Base-by-base conservation (phyloP, 2,329 filamentous ascomycete genomes). In the Fusarium multiceps region DNA sequence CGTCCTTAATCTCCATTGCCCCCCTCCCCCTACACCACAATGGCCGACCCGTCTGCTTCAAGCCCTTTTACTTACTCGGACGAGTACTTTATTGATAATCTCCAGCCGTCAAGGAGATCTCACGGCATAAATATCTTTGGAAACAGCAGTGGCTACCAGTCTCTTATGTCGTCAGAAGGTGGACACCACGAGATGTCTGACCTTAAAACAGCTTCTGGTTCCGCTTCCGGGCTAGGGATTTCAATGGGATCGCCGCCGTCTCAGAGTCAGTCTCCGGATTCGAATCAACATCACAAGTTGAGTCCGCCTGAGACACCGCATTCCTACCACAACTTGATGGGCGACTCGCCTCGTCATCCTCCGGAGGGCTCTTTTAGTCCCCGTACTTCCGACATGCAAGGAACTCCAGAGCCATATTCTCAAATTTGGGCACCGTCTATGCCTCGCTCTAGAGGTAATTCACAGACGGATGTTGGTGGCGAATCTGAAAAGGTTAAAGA, bases 341-440 rank as follows among this genome's bases (percentile, higher is more conserved):
- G 69, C n/a, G 40, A 42, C 21, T 65, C 57, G 9, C 34, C 42
- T 8, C 54, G 55, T 18, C 53, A 70, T 46, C 55, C 53, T 3
- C 46, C 63, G 5, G 54, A 53, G 4, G 45, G 46, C 27, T 66
- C 61, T 49, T 55, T 66, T n/a, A 74, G 62, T 40, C 69, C 72
- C 9, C 61, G 54, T 4, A 37, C 43, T 9, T 21, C 48, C 21
- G 28, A 55, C 37, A 60, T 59, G 5, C 60, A 59, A 7, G 57
- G 63, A 7, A 60, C 47, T 12, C 63, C 67, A 13, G 70, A 69
- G 42, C 66, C 70, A 16, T 72, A 66, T 14, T 72, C 68, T 30
- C 32, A 72, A 53, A 71, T 71, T 18, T 74, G 72, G 72, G 45
- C 70, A 4, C 70, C 72, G 10, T 69, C 72, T 10, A 72, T 73